These are phyloP conservation scores for Coemansia sp. DNA, from an alignment of 192 early-diverging fungal species.

Conservation along the genomic window DNA sequence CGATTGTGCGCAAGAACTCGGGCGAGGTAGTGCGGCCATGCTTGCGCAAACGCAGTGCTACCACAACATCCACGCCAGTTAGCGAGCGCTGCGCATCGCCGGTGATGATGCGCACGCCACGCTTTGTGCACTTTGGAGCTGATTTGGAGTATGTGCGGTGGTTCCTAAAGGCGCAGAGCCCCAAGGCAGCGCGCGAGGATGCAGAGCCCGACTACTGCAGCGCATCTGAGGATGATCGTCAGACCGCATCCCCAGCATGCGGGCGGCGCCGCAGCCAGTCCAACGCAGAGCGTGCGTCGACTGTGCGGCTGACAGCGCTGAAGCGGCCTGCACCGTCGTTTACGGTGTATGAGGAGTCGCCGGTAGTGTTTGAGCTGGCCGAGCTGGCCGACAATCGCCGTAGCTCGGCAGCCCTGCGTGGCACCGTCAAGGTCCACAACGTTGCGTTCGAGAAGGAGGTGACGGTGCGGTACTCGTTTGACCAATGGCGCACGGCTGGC, in stretches of 20 bases:
- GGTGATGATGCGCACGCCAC: constrained; percentile 39
- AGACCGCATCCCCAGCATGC: no score
- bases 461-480: constrained; percentile 74
- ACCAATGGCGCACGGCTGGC: constrained; percentile 74
- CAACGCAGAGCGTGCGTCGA: constrained; percentile 11
- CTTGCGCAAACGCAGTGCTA: constrained; percentile 30
- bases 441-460: constrained; percentile 83
- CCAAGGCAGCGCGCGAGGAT: constrained; percentile 53
- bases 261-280: not conserved
- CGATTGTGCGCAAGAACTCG: constrained; percentile 46
- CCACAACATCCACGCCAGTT: not conserved
- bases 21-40: constrained; percentile 54
- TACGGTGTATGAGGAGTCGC: constrained; percentile 45
- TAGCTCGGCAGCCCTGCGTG: constrained; percentile 53
- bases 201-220: constrained; percentile 28
- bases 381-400: constrained; percentile 54
- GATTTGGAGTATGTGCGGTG: constrained; percentile 70
- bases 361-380: constrained; percentile 63
- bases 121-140: constrained; percentile 68
- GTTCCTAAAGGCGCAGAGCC: constrained; percentile 70
- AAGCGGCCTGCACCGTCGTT: constrained; percentile 46
- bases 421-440: constrained; percentile 78
- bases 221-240: constrained; percentile 25
- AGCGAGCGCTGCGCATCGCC: constrained; percentile 7
- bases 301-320: constrained; percentile 37